A percentile compares a stretch with the other conserved stretches of the same genome.
phyloP scores from a whole-genome alignment of 2,329 filamentous ascomycete genomes.

The Ilyonectria destructans region DNA sequence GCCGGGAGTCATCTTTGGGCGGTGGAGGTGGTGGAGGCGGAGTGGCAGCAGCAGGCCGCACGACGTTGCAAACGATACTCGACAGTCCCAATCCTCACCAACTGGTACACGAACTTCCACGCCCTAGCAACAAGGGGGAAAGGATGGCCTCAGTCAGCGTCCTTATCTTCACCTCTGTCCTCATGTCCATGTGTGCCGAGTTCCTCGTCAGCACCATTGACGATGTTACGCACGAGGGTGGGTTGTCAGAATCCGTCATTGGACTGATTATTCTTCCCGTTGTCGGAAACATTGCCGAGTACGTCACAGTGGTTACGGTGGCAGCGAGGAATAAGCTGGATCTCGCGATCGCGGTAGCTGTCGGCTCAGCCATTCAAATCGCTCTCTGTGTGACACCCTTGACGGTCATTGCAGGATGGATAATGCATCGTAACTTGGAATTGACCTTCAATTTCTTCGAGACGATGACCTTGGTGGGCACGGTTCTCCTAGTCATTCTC shows the following conservation, averaged over 20 bases:
- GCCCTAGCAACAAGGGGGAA: slow-evolving; percentile 33
- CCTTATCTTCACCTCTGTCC: slow-evolving; percentile 67
- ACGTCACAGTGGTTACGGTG: slow-evolving; percentile 74
- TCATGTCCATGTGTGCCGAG: slow-evolving; percentile 74
- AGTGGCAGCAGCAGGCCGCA: slow-evolving; percentile 39
- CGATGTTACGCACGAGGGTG: slow-evolving; percentile 65
- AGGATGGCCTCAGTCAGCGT: slow-evolving; percentile 63
- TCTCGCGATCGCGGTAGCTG: slow-evolving; percentile 73
- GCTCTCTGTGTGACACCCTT: slow-evolving; percentile 74
- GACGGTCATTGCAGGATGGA: slow-evolving; percentile 74
- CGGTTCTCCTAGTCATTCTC: slow-evolving; percentile 81
- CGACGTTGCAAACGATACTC: slow-evolving; percentile 33
- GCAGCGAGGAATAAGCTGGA: slow-evolving; percentile 75
- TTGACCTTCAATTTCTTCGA: slow-evolving; percentile 84
- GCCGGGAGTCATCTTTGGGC: slow-evolving; percentile 43
- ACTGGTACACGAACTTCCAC: not conserved
- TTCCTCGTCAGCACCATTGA: slow-evolving; percentile 74
- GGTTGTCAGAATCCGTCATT: slow-evolving; percentile 72
- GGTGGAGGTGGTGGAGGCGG: slow-evolving; percentile 21
- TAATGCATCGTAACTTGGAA: slow-evolving; percentile 69
- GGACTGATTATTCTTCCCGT: slow-evolving; percentile 75
- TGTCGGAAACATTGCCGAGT: slow-evolving; percentile 75
- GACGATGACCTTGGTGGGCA: slow-evolving; percentile 80
- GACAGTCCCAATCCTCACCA: slow-evolving; percentile 35
- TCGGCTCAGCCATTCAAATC: slow-evolving; percentile 75